Evolutionary conservation across 2,329 filamentous ascomycete genomes (phyloP).

Genomic region (Aureobasidium sp.): DNA sequence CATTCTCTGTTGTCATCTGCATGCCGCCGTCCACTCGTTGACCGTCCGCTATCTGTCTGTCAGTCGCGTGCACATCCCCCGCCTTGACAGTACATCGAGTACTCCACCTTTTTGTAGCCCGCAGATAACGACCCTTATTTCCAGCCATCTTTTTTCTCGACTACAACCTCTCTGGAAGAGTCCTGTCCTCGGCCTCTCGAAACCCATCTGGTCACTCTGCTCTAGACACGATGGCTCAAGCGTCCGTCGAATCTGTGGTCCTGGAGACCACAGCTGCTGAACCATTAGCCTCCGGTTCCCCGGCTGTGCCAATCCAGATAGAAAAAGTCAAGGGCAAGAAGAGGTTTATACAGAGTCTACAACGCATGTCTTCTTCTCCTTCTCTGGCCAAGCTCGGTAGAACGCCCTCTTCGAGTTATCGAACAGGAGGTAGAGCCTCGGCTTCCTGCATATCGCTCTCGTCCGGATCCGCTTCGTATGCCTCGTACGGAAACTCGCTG

Average conservation of each 20-base stretch:
- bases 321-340: conserved; percentile 60
- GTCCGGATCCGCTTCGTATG: conserved; percentile 42
- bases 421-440: conserved; percentile 53
- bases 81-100: background rate
- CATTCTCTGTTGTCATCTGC: conserved; percentile 3
- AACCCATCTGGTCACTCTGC: background rate
- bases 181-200: background rate
- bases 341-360: conserved; percentile 63
- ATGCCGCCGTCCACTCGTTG: conserved; percentile 9
- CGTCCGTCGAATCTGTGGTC: conserved; percentile 8
- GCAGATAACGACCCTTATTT: conserved; percentile 7
- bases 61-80: conserved; percentile 8
- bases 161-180: conserved; percentile 4
- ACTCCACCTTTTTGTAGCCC: conserved; percentile 1
- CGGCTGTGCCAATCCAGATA: background rate
- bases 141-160: background rate
- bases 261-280: background rate
- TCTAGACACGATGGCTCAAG: conserved; percentile 1
- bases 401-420: conserved; percentile 58
- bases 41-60: background rate
- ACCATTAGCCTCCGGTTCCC: background rate
- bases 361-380: conserved; percentile 74
- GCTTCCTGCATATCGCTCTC: conserved; percentile 57
- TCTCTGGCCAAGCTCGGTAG: conserved; percentile 59
- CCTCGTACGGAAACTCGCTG: conserved; percentile 31